Evolutionary conservation across 495 filamentous ascomycete species (phyloP).

Genomic region (Penicillium paradoxum): DNA sequence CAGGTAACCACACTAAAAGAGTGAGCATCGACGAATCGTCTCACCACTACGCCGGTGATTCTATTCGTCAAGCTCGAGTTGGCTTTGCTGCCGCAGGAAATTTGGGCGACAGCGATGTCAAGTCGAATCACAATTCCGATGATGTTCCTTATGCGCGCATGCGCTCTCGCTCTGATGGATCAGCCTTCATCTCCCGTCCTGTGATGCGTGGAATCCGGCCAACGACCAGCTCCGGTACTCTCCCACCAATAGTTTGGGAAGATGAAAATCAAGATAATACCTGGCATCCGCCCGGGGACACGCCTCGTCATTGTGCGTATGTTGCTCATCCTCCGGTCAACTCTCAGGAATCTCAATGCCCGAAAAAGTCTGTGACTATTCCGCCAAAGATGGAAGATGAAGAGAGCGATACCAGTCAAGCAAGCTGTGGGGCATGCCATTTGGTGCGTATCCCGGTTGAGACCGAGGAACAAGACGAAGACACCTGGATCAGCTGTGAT

Average conservation of each 20-base stretch:
- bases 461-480: slow-evolving; percentile 45
- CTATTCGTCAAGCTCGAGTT: slow-evolving; percentile 21
- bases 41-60: slow-evolving; percentile 22
- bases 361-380: slow-evolving; percentile 8
- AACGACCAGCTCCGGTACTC: slow-evolving; percentile 39
- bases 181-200: slow-evolving; percentile 37
- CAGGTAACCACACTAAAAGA: slow-evolving; percentile 26
- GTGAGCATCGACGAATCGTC: slow-evolving; percentile 38
- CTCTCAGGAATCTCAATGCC: background rate
- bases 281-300: slow-evolving; percentile 12
- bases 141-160: slow-evolving; percentile 34
- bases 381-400: slow-evolving; percentile 32
- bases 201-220: slow-evolving; percentile 35
- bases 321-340: background rate
- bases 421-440: slow-evolving; percentile 49
- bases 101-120: slow-evolving; percentile 13
- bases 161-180: slow-evolving; percentile 46
- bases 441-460: slow-evolving; percentile 43
- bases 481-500: slow-evolving; percentile 71
- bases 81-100: slow-evolving; percentile 15
- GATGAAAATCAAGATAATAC: slow-evolving; percentile 30
- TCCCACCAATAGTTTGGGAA: slow-evolving; percentile 37
- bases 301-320: slow-evolving; percentile 7
- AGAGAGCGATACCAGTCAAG: slow-evolving; percentile 30
- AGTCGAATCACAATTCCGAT: slow-evolving; percentile 9